phyloP scores from a whole-genome alignment of 192 early-diverging fungal genomes.

The Kappamyces sp. region DNA sequence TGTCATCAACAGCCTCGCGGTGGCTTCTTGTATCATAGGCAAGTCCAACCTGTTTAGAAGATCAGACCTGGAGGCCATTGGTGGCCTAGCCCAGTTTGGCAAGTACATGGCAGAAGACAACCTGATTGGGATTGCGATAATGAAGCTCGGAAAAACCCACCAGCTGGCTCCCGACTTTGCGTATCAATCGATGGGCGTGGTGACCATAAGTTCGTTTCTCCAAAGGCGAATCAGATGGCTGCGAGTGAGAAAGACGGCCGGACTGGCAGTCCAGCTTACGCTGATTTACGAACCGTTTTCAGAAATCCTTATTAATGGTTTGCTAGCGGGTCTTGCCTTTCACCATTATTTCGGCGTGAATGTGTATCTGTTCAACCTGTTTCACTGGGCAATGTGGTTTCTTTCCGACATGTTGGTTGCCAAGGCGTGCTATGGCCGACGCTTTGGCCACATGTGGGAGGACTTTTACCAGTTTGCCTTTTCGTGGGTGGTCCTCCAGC shows the following conservation, averaged over 20 bases:
- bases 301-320: no score
- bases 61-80: constrained; percentile 68
- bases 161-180: constrained; percentile 82
- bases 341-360: no score
- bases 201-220: constrained; percentile 75
- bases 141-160: constrained; percentile 72
- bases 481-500: no score
- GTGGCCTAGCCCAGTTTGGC: constrained; percentile 79
- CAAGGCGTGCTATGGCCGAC: no score
- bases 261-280: no score
- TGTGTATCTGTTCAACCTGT: no score
- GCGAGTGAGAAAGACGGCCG: constrained; percentile 65
- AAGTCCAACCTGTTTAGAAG: constrained; percentile 92
- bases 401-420: no score
- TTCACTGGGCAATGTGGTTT: no score
- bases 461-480: no score
- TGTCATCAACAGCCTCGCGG: constrained; percentile 78
- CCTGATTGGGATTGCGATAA: constrained; percentile 80
- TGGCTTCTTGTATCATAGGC: constrained; percentile 87
- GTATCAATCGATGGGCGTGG: constrained; percentile 72
- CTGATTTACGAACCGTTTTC: no score
- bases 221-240: constrained; percentile 85
- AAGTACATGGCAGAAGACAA: constrained; percentile 95
- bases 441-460: no score
- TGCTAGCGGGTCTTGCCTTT: no score